phyloP scores from a whole-genome alignment of 2,329 filamentous ascomycete species.

The Exophiala aquamarina region DNA sequence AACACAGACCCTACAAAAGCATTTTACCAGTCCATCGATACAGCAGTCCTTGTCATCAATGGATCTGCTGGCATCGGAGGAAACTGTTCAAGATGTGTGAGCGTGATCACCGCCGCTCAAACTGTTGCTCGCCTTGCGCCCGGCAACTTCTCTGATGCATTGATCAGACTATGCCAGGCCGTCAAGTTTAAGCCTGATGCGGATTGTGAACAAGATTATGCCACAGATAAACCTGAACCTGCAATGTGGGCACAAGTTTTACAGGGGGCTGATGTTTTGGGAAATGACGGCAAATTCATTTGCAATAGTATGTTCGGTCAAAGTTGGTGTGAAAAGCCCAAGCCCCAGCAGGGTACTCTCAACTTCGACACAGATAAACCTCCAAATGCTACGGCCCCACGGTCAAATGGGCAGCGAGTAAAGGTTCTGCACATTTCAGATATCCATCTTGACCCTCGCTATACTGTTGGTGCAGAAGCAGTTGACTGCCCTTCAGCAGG shows the following conservation, averaged over 20 bases:
- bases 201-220: neutral
- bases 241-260: slow-evolving; percentile 1
- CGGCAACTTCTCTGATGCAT: neutral
- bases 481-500: neutral
- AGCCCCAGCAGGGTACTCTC: neutral
- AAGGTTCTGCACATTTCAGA: neutral
- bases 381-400: neutral
- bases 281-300: neutral
- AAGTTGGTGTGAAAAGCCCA: neutral
- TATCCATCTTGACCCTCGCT: slow-evolving; percentile 1
- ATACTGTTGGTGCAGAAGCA: neutral
- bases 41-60: neutral
- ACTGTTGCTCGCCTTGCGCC: neutral
- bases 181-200: neutral
- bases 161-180: neutral
- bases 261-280: neutral
- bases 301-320: neutral
- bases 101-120: neutral
- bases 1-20: neutral
- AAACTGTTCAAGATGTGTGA: neutral
- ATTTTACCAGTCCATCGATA: neutral
- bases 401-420: neutral
- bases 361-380: neutral
- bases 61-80: neutral
- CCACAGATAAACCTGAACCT: neutral